Evolutionary conservation across 805 yeast species (phyloP).

Genomic region (Candida jianshihensis): DNA sequence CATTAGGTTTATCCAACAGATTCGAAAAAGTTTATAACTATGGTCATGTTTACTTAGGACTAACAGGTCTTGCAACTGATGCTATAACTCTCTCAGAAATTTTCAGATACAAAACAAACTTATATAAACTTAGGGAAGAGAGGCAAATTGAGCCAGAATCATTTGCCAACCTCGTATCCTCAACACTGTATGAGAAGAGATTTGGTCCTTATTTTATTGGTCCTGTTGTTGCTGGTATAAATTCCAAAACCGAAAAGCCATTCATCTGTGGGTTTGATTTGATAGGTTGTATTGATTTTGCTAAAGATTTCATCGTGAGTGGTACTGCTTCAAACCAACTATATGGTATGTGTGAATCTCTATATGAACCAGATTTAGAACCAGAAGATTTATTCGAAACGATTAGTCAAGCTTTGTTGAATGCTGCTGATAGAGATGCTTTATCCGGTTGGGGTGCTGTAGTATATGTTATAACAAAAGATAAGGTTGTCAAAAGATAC

Average conservation of each 20-base stretch:
- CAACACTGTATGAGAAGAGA: slow-evolving; percentile 84
- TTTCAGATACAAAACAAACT: slow-evolving; percentile 77
- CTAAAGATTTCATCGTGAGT: slow-evolving; percentile 88
- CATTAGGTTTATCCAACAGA: slow-evolving; percentile 84
- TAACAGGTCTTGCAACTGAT: slow-evolving; percentile 94
- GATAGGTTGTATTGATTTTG: slow-evolving; percentile 94
- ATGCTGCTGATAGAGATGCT: slow-evolving; percentile 96
- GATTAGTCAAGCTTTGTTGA: slow-evolving; percentile 84
- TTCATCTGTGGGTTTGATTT: slow-evolving; percentile 93
- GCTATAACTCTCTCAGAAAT: slow-evolving; percentile 72
- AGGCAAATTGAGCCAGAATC: slow-evolving; percentile 88
- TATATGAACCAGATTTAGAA: slow-evolving; percentile 89
- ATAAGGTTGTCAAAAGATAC: slow-evolving; percentile 79
- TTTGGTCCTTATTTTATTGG: slow-evolving; percentile 96
- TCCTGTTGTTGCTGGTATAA: slow-evolving; percentile 93
- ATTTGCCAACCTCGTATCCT: slow-evolving; percentile 86
- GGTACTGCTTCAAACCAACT: slow-evolving; percentile 97
- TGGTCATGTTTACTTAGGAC: slow-evolving; percentile 82
- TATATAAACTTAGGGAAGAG: slow-evolving; percentile 88
- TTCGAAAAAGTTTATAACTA: slow-evolving; percentile 88
- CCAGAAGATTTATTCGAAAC: slow-evolving; percentile 96
- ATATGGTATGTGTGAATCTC: slow-evolving; percentile 96
- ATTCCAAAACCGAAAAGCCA: slow-evolving; percentile 76
- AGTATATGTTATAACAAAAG: slow-evolving; percentile 87
- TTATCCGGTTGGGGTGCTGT: slow-evolving; percentile 98